These are phyloP conservation scores for Thielaviopsis punctulata DNA, from an alignment of 2,329 filamentous ascomycete species.

Conservation along the genomic window DNA sequence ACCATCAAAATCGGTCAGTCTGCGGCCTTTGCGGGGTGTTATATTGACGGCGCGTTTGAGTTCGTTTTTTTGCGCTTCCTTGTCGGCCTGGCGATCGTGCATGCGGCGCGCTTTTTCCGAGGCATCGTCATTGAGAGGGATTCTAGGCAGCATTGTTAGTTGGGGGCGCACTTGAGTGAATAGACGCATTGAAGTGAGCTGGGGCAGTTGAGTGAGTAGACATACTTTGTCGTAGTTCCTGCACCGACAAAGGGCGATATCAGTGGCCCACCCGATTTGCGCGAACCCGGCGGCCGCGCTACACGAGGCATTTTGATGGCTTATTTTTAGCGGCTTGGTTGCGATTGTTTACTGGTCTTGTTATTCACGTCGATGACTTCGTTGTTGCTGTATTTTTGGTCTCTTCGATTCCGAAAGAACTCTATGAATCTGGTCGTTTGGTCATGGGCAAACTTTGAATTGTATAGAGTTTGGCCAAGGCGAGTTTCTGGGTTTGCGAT, in stretches of 20 bases:
- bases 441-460: neutral
- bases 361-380: too few relatives aligned
- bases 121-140: constrained; percentile 90
- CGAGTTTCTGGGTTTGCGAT: neutral
- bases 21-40: constrained; percentile 47
- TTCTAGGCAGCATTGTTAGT: constrained; percentile 20
- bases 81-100: constrained; percentile 71
- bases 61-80: constrained; percentile 84
- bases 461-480: neutral
- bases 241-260: neutral
- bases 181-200: neutral
- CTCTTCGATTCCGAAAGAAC: too few relatives aligned
- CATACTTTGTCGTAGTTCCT: neutral
- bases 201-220: neutral
- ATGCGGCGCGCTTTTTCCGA: constrained; percentile 79
- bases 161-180: neutral
- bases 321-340: neutral
- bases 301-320: neutral
- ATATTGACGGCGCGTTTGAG: constrained; percentile 60
- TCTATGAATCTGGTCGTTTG: neutral
- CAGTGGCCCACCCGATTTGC: neutral
- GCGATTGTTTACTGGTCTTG: too few relatives aligned
- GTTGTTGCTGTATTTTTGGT: too few relatives aligned
- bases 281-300: neutral
- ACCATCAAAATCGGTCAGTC: constrained; percentile 39